Conservation (phyloP, 257 asterid genomes). For the Petunia axillaris region DNA sequence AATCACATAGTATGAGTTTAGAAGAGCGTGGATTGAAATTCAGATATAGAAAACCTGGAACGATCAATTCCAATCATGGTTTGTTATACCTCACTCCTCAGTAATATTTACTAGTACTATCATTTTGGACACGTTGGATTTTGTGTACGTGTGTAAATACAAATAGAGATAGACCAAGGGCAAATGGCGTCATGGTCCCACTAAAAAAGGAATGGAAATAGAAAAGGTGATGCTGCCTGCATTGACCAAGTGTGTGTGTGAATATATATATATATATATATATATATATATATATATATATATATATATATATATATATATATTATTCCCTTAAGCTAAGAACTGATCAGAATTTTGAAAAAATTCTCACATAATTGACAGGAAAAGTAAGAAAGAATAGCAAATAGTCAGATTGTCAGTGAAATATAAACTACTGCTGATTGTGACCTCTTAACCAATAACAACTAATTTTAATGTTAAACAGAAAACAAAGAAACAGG, state of each 20-base stretch:
- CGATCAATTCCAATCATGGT: neutral
- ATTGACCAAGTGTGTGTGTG: neutral
- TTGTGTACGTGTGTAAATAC: too few species aligned
- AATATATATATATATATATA: too few species aligned
- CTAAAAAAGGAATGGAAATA: neutral
- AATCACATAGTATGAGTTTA: too few species aligned
- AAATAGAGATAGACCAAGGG: neutral
- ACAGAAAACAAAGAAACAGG: neutral
- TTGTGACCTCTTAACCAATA: neutral
- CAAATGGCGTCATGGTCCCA: neutral
- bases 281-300: too few species aligned
- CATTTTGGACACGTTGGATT: neutral
- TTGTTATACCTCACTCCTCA: neutral
- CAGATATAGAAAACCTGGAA: too few species aligned
- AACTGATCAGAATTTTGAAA: neutral
- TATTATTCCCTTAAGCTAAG: neutral
- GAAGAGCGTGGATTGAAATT: neutral
- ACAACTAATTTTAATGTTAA: neutral
- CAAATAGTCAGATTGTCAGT: neutral
- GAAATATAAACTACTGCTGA: conserved; percentile 5
- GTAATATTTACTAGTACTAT: too few species aligned
- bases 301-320: too few species aligned
- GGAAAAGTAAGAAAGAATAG: neutral
- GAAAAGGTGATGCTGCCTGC: neutral
- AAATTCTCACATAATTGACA: neutral